phyloP scores from a whole-genome alignment of 169 alveolate genomes.

The Theileria sp. region DNA sequence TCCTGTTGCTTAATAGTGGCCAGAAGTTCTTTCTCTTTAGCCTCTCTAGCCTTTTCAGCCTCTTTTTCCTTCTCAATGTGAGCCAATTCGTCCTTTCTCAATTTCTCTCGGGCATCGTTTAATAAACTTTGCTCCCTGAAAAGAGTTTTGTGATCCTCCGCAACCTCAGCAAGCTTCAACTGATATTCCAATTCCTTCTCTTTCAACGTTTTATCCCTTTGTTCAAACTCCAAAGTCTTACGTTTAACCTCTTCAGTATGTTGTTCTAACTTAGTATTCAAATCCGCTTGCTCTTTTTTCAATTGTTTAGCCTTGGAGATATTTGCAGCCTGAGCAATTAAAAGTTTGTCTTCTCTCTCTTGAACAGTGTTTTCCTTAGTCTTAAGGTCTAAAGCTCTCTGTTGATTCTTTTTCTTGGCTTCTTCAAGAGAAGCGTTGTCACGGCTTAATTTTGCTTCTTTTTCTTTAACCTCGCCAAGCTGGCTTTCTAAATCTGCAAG shows the following conservation, averaged over 20 bases:
- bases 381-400: neutral
- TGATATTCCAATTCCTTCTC: conserved; percentile 14
- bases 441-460: neutral
- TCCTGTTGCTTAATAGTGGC: conserved; percentile 12
- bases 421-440: neutral
- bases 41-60: conserved; percentile 2
- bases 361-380: conserved; percentile 3
- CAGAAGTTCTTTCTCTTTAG: conserved; percentile 4
- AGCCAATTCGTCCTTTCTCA: neutral
- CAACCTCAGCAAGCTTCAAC: neutral
- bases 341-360: neutral
- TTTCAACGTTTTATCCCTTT: neutral
- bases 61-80: conserved; percentile 6
- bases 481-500: neutral
- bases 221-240: neutral
- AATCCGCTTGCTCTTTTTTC: neutral
- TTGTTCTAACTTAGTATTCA: neutral
- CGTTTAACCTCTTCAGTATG: neutral
- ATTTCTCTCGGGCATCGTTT: conserved; percentile 5
- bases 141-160: neutral
- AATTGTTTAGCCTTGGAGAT: neutral
- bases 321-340: neutral
- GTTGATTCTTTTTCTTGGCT: neutral
- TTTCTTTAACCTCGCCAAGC: neutral
- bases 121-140: neutral